Evolutionary conservation across 2,329 filamentous ascomycete species (phyloP).

Genomic region (Seiridium unicorne): DNA sequence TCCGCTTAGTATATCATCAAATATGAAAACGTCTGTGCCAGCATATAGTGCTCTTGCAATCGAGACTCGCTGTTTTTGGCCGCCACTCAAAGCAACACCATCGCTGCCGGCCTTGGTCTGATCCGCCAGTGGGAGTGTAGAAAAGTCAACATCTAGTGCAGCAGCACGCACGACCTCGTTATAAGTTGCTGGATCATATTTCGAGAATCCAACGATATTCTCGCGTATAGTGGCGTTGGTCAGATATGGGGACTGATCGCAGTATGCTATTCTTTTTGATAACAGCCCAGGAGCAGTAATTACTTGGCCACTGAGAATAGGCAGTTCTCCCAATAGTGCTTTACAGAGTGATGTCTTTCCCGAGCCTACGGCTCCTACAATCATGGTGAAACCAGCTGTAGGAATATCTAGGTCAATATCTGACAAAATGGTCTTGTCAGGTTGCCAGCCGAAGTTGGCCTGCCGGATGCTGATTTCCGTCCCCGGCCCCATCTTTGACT

Average conservation of each 20-base stretch:
- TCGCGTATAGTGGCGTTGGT: conserved; percentile 13
- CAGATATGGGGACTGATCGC: not conserved
- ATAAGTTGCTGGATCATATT: conserved; percentile 21
- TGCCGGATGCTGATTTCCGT: not conserved
- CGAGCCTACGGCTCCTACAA: conserved; percentile 41
- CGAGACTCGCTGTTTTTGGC: not conserved
- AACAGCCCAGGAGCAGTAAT: conserved; percentile 11
- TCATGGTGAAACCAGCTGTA: conserved; percentile 18
- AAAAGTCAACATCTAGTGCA: conserved; percentile 26
- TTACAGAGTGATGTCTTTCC: conserved; percentile 44
- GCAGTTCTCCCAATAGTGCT: conserved; percentile 35
- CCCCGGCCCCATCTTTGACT: not conserved
- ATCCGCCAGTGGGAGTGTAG: conserved; percentile 30
- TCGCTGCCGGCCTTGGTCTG: conserved; percentile 31
- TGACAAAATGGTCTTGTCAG: not conserved
- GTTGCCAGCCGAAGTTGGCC: not conserved
- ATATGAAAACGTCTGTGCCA: conserved; percentile 25
- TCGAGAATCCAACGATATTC: conserved; percentile 24
- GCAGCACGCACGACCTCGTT: conserved; percentile 19
- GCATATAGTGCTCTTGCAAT: not conserved
- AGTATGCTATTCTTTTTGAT: conserved; percentile 21
- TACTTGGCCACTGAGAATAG: conserved; percentile 23
- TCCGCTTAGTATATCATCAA: conserved; percentile 35
- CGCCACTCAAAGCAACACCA: not conserved
- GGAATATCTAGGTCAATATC: not conserved